Evolutionary conservation across 371 early-diverging fungal species (phyloP), one percentile per base, ranked within the genome.

Genomic region (Basidiobolus meristosporus): DNA sequence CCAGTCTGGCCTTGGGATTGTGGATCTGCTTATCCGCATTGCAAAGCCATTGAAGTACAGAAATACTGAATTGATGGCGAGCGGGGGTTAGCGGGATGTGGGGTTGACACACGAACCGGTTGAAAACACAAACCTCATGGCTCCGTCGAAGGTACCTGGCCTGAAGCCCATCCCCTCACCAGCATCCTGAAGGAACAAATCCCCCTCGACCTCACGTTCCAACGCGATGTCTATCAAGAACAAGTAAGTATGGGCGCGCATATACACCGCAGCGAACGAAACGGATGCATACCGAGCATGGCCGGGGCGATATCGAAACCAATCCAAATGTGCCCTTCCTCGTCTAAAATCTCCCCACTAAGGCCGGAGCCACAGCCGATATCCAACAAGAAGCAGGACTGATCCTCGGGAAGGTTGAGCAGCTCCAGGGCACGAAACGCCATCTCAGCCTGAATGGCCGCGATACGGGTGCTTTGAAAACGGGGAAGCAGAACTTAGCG

Each of bases 11-110:
- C 39, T 75, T 68, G 14, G 98, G 98, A 42, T 72, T 63, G 51
- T 86, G 86, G 50, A 66, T 71, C 22, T 56, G 51, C 51, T 84
- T 83, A 57, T 96, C 97, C 3, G 95, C 93, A 53, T 97, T 93
- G 57, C 96, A 95, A 28, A 99, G 75, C 99, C 99, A 99, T 61
- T 99, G 99, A 19, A 99, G 53, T 1, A 90, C 96, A 12, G 98
- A 98, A 17, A 98, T 82, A 59, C 87, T 85, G 15, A 21, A 15
- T 15, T 3, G 12, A 15, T 16, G 45, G 50, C 19, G 18, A 36
- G 19, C 14, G n/a, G 32, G 16, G 2, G 14, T 7, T 16, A 16
- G 20, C 15, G 2, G 5, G 16, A 29, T 15, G 21, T 11, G 18
- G 16, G 5, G 29, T 37, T 15, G 34, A 36, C 32, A 32, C 18